A percentile compares a stretch with the other conserved stretches of the same genome.
Conservation (phyloP, 306 rosid species). For the Castanea mollissima region DNA sequence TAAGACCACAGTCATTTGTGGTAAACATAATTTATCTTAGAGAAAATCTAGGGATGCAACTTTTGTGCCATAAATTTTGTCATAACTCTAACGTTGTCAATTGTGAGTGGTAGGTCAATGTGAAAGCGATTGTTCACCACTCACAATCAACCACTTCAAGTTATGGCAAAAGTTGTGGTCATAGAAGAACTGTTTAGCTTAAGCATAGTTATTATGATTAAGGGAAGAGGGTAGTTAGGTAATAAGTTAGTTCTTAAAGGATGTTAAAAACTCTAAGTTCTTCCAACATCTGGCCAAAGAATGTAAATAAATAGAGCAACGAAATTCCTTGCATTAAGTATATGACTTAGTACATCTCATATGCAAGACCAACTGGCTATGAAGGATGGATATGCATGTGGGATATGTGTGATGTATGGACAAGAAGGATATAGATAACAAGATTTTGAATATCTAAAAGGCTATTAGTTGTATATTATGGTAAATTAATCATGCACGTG, state of each 20-base stretch:
- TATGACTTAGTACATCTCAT: neutral
- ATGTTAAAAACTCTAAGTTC: neutral
- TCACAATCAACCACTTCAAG: too few relatives aligned
- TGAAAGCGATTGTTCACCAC: too few relatives aligned
- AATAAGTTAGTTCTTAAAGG: neutral
- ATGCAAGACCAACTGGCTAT: neutral
- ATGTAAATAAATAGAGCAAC: neutral
- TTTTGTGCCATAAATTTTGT: too few relatives aligned
- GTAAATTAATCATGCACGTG: too few relatives aligned
- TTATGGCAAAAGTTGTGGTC: too few relatives aligned
- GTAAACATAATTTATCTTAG: neutral
- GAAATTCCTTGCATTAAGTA: neutral
- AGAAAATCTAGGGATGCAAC: too few relatives aligned
- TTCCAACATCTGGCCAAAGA: neutral
- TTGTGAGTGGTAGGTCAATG: too few relatives aligned
- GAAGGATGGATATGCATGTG: neutral
- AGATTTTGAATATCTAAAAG: neutral
- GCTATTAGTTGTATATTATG: neutral
- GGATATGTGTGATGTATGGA: neutral
- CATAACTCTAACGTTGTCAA: too few relatives aligned
- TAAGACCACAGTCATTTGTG: neutral
- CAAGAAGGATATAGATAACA: neutral
- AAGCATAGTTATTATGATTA: neutral
- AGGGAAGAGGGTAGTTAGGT: neutral
- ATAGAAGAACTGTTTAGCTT: too few relatives aligned